Evolutionary conservation across 140 eudicot genomes (phyloP), one percentile per base, ranked within the genome.

Genomic region (Senecio squalidus): DNA sequence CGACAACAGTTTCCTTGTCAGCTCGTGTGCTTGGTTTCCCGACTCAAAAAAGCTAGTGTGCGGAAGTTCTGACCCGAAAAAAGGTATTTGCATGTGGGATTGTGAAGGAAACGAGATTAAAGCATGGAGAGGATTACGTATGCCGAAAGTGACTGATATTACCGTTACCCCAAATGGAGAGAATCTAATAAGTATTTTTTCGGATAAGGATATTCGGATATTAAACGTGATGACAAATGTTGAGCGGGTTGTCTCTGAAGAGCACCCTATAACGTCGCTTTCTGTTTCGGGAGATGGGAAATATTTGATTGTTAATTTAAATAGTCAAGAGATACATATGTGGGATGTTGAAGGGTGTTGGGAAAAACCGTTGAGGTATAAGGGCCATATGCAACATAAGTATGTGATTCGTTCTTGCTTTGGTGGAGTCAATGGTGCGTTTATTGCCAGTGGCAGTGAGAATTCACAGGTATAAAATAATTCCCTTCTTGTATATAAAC

Each of bases 11-110:
- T 87, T 92, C 71, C 66, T 55, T 8, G 89, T 84, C 25, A 87
- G 96, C 75, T 92, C 96, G 18, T 87, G 98, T 70, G 96, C 98
- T 3, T 92, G 98, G 98, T 87, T 87, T 58, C 92, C 96, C 0
- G 92, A 80, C 70, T 86, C 94, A 26, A 75, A 73, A 62, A 62
- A 78, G 25, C 78, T 92, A 10, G 94, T 87, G 29, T 81, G 89
- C 66, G 96, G 98, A 64, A 86, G 96, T 71, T 79, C 95, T 2
- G 93, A 81, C 48, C 90, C 91, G 9, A 78, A 79, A 60, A 92
- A 81, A 59, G 96, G 96, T 46, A 92, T 92, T 10, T 84, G 72
- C 80, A 75, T 81, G 95, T 87, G 96, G 95, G 98, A 87, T 62
- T 74, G 77, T 62, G 92, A 84, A 26, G 98, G 98, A 46, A 84